phyloP scores from a whole-genome alignment of 2,329 filamentous ascomycete species.

The Coniochaeta pulveracea region DNA sequence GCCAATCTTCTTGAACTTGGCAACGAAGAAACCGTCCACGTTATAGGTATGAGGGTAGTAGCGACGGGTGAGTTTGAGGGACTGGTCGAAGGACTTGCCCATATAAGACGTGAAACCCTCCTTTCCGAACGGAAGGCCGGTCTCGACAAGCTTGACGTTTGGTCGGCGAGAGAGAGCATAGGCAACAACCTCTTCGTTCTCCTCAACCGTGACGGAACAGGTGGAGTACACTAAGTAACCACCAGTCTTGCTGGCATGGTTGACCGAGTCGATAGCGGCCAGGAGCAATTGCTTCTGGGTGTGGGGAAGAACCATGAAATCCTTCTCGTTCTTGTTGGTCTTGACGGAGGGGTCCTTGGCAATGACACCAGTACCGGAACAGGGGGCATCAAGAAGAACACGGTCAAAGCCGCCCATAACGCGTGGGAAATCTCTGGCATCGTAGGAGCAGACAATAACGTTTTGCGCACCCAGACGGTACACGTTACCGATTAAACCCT shows the following conservation, averaged over 20 bases:
- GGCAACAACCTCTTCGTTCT: conserved; percentile 56
- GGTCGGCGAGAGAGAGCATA: conserved; percentile 86
- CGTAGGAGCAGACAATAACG: conserved; percentile 90
- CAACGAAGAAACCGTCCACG: conserved; percentile 96
- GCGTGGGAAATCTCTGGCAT: conserved; percentile 85
- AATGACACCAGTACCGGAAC: conserved; percentile 94
- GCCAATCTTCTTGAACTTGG: conserved; percentile 89
- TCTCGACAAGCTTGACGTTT: conserved; percentile 88
- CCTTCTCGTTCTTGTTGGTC: conserved; percentile 93
- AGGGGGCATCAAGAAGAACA: conserved; percentile 87
- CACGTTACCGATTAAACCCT: conserved; percentile 96
- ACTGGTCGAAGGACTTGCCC: conserved; percentile 83
- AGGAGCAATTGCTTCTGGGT: conserved; percentile 90
- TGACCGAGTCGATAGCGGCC: conserved; percentile 87
- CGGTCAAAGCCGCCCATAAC: conserved; percentile 94
- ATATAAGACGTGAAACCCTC: conserved; percentile 86
- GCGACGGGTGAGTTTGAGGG: conserved; percentile 69
- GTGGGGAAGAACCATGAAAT: conserved; percentile 89
- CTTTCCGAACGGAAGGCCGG: conserved; percentile 79
- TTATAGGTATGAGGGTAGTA: conserved; percentile 91
- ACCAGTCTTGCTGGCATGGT: conserved; percentile 83
- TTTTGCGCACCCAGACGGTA: conserved; percentile 83
- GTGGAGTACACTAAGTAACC: conserved; percentile 96
- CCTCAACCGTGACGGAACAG: conserved; percentile 87
- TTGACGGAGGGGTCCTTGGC: conserved; percentile 95